Evolutionary conservation across 2,329 filamentous ascomycete species (phyloP), one percentile per base, ranked within the genome.

Genomic region (Beauveria asiatica): DNA sequence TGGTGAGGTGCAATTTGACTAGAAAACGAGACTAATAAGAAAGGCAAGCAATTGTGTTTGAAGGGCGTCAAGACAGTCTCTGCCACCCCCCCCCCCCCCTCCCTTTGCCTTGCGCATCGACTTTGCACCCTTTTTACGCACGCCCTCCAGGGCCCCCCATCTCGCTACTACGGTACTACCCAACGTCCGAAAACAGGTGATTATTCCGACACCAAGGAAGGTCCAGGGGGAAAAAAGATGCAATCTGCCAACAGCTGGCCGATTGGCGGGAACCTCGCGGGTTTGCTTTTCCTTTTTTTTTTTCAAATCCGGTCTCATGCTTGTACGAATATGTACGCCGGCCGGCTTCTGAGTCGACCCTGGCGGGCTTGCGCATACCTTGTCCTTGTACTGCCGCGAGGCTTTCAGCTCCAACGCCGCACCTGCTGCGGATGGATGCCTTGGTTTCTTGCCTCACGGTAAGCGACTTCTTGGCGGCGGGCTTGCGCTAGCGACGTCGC

Each of bases 121-220:
- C 16, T 21, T 21, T 41, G 11, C 21, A 13, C 54, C 19, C 19
- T n/a, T 37, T 44, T 17, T 33, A 23, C 27, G n/a, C 37, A 41
- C 56, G 16, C 56, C 48, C 48, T 52, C 37, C 56, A 59, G 56
- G 56, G 56, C 37, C 56, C 56, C 48, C 42, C 56, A 27, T 54
- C 57, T 48, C 41, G 50, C 27, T n/a, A n/a, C n/a, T n/a, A n/a
- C n/a, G n/a, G n/a, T 54, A 42, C 57, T 30, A 53, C 57, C 57
- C 57, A 53, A 41, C 37, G 19, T 53, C 57, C 57, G 41, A 59
- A 59, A 59, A 41, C 27, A 54, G 57, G 41, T 53, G 27, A 59
- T 59, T 53, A 41, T 46, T 53, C 57, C 57, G 57, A 50, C 57
- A 59, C 57, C 57, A 54, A 30, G 21, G 11, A 30, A 48, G 41